Percentiles rank a stretch among this genome's conserved stretches.
These are phyloP conservation scores for Neurospora sp. DNA, from an alignment of 495 filamentous ascomycete genomes.

Conservation along the genomic window DNA sequence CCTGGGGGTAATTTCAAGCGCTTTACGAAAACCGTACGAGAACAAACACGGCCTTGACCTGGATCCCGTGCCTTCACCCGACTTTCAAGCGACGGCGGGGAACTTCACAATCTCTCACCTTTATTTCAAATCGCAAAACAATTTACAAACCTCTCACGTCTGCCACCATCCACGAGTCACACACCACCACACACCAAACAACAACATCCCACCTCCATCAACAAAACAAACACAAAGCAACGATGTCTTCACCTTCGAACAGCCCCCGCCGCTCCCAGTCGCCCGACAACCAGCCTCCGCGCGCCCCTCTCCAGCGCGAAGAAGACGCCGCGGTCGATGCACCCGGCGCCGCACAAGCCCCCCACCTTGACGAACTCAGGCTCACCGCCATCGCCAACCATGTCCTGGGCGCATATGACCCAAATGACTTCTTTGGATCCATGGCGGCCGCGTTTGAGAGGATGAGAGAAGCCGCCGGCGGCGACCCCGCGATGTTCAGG, in stretches of 20 bases:
- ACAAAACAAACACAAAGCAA: not conserved
- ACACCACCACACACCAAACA: not conserved
- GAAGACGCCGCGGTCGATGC: not conserved
- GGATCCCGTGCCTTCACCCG: not conserved
- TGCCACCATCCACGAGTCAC: not conserved
- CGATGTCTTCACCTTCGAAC: not conserved
- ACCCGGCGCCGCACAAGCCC: not conserved
- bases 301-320: not conserved
- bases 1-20: not conserved
- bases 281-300: not conserved
- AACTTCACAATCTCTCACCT: not conserved
- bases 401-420: not conserved
- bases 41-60: not conserved
- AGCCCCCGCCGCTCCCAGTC: not conserved
- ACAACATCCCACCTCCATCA: not conserved
- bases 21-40: not conserved
- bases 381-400: not conserved
- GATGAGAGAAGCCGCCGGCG: not conserved
- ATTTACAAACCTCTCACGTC: not conserved
- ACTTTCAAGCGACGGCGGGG: no score
- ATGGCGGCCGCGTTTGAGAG: not conserved
- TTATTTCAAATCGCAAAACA: not conserved
- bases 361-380: not conserved
- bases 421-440: not conserved
- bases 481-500: not conserved